Evolutionary conservation across 2,329 filamentous ascomycete genomes (phyloP).

Genomic region (Ceratocystis huliohia): DNA sequence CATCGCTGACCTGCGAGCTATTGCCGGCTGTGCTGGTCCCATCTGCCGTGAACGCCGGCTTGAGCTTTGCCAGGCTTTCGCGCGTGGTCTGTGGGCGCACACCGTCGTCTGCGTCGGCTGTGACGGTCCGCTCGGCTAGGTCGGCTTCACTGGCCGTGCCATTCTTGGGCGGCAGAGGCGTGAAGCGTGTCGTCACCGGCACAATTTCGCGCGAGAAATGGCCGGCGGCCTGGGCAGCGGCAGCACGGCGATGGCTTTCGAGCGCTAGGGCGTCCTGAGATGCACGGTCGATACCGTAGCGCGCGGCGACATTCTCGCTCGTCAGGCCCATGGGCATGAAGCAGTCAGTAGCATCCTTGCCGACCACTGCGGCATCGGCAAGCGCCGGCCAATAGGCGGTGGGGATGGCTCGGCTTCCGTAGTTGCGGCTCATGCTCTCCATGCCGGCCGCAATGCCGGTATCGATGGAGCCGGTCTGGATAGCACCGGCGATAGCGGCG

Average conservation of each 20-base stretch:
- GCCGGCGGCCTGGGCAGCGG: constrained; percentile 54
- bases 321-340: constrained; percentile 92
- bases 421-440: constrained; percentile 94
- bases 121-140: constrained; percentile 34
- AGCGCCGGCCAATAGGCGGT: constrained; percentile 66
- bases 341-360: constrained; percentile 66
- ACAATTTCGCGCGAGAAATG: constrained; percentile 69
- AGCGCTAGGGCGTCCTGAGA: constrained; percentile 80
- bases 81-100: constrained; percentile 55
- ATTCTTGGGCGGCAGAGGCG: constrained; percentile 44
- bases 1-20: constrained; percentile 73
- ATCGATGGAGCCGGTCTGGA: constrained; percentile 59
- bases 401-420: constrained; percentile 73
- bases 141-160: constrained; percentile 34
- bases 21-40: constrained; percentile 80
- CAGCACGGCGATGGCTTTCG: constrained; percentile 59
- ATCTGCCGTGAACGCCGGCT: constrained; percentile 67
- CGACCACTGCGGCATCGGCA: constrained; percentile 39
- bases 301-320: constrained; percentile 70
- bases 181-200: constrained; percentile 44
- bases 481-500: constrained; percentile 58
- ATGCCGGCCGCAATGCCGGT: constrained; percentile 75
- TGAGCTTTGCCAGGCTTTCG: constrained; percentile 64
- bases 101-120: constrained; percentile 68
- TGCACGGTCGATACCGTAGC: constrained; percentile 58